Base-by-base conservation (phyloP, 2,329 filamentous ascomycete genomes). In the Beauveria sp. region DNA sequence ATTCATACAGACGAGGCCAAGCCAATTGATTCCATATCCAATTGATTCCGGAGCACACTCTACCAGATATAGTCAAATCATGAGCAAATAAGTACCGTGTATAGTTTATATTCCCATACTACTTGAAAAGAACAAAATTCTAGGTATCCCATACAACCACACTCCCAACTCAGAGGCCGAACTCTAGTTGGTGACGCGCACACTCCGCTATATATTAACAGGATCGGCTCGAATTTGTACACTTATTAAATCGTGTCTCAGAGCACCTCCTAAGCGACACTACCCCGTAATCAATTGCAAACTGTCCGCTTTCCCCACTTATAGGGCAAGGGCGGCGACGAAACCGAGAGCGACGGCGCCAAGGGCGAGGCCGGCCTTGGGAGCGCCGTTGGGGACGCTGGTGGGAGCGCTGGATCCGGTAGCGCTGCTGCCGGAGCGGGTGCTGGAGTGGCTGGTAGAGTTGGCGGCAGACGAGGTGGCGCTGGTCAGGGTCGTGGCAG, bases 311-410 rank as follows among this genome's bases (percentile, higher is more conserved):
- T 37, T 16, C 34, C 12, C 16, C n/a, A 34, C 46, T 65, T 66
- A 67, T 55, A 74, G 71, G 46, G 69, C 70, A 34, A 70, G 26
- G 24, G 70, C 57, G 16, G 65, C 70, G 37, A 68, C 69, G 37
- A 68, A 71, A 58, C 69, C 60, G 53, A 68, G 57, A 51, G 67
- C 61, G 67, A 64, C 68, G 60, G 68, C 67, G 40, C 70, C 62
- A 14, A 62, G 20, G 46, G 64, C 64, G 53, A 65, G 51, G 40
- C 62, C 63, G 62, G 67, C 62, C 61, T 67, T 69, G 59, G 67
- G 58, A 55, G 71, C 70, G 56, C 67, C 67, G 61, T 60, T 61
- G n/a, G 69, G 64, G 6, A 67, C 64, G 34, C 55, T 65, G 63
- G 64, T 48, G 55, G 65, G 63, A 44, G 64, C 63, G 52, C 57